These are phyloP conservation scores for Chlamydomonas eustigma DNA, from an alignment of 139 green algal genomes.

Conservation along the genomic window DNA sequence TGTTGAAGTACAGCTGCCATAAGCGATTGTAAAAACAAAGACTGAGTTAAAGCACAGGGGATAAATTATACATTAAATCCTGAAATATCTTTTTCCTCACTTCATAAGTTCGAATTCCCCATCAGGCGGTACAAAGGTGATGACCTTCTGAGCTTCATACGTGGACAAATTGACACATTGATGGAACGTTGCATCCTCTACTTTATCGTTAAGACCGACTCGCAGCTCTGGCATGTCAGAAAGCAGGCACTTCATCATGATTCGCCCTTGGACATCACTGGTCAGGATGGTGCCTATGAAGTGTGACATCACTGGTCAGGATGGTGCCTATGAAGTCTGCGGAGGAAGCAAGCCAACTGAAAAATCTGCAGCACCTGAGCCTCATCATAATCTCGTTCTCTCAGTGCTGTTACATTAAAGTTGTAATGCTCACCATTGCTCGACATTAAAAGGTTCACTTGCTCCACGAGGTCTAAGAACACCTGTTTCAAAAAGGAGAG, in stretches of 20 bases:
- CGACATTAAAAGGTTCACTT: slow-evolving; percentile 76
- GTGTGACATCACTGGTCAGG: slow-evolving; percentile 80
- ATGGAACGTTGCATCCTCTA: slow-evolving; percentile 91
- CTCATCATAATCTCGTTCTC: not conserved
- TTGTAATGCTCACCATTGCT: slow-evolving; percentile 36
- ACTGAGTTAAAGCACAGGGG: too few species aligned
- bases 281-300: slow-evolving; percentile 69
- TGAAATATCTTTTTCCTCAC: slow-evolving; percentile 33
- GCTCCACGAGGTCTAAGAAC: slow-evolving; percentile 93
- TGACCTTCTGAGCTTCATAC: slow-evolving; percentile 33
- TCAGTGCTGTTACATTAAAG: not conserved
- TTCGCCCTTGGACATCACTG: slow-evolving; percentile 75
- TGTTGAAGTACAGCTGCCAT: too few species aligned
- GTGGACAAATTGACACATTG: slow-evolving; percentile 27
- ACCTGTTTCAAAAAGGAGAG: not conserved
- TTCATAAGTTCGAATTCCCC: slow-evolving; percentile 97
- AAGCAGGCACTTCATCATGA: slow-evolving; percentile 91
- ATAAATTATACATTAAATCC: slow-evolving; percentile 1
- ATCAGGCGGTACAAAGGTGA: slow-evolving; percentile 91
- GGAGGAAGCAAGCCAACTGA: too few species aligned
- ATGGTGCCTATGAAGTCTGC: slow-evolving; percentile 62
- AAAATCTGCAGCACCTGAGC: too few species aligned
- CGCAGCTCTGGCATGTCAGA: slow-evolving; percentile 93
- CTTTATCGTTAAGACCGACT: slow-evolving; percentile 84
- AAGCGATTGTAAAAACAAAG: too few species aligned